Evolutionary conservation across 2,329 filamentous ascomycete genomes (phyloP), one percentile per base, ranked within the genome.

Genomic region (Albifimbria verrucaria): DNA sequence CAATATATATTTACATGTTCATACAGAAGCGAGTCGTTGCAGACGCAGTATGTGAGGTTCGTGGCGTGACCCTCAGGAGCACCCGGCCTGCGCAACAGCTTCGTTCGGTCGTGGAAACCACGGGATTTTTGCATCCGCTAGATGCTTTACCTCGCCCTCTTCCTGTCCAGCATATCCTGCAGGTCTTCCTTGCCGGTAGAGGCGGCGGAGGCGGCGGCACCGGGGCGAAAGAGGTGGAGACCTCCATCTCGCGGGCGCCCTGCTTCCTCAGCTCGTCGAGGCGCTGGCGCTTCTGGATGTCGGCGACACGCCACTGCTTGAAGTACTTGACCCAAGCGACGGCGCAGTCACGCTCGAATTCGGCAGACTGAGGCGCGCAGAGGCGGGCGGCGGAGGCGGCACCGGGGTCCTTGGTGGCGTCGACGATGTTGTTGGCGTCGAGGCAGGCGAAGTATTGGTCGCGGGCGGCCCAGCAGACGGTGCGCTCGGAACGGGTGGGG

Each of bases 291-390:
- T 93, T 91, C 63, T 96, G 89, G 66, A 89, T 82, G 62, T 99
- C 94, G 74, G 95, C 93, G 32, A 97, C 90, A 64, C 94, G 82
- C 75, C 92, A 89, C 73, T 97, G 92, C 78, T 97, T 97, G 75
- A 99, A 99, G 73, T 99, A 97, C 73, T 92, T 91, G 56, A 97
- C 94, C 94, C 94, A 99, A 68, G 92, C 92, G 54, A 79, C 81
- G 18, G 92, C 91, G 71, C 94, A 99, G 68, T 93, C 89, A 62
- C 81, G 80, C 73, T 96, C 91, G 65, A 97, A 96, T 53, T 78
- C 81, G 25, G 63, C 66, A 22, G 65, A 65, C 68, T 78, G 67
- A 42, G 57, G 53, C 22, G 69, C 67, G 56, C 78, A 81, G 36
- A 70, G 68, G 51, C 65, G 68, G 7, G 62, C 64, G 2, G 71